A percentile compares a stretch with the other conserved stretches of the same genome.
Conservation (phyloP, 305 asterid genomes). For the Fraxinus nigra region DNA sequence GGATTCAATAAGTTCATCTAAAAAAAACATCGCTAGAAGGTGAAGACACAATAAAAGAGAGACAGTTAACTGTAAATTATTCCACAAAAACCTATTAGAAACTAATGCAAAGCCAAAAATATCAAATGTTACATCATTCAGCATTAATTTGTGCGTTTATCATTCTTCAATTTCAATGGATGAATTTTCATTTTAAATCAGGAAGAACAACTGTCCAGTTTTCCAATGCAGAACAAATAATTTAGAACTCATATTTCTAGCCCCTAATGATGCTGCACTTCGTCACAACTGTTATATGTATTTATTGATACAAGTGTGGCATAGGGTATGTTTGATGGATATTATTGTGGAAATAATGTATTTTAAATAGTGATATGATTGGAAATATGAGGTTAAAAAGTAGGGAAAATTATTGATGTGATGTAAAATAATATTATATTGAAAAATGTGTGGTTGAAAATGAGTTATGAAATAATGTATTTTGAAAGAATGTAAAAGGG, state of each 20-base stretch:
- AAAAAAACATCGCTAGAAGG: not conserved
- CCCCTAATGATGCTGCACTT: not conserved
- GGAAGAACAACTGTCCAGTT: not conserved
- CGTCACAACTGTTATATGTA: not conserved
- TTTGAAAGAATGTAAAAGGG: no score
- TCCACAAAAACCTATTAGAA: not conserved
- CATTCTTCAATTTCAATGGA: not conserved
- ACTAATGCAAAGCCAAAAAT: not conserved
- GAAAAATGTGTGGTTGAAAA: no score
- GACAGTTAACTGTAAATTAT: not conserved
- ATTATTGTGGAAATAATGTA: no score
- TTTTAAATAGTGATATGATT: no score
- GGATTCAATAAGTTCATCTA: not conserved
- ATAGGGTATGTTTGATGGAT: no score
- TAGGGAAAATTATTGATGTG: no score
- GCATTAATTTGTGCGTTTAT: not conserved
- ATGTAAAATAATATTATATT: no score
- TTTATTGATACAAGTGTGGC: not conserved
- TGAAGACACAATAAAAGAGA: slow-evolving; percentile 8
- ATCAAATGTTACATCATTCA: not conserved
- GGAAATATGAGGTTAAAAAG: no score
- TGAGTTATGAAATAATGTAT: no score
- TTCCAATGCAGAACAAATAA: not conserved
- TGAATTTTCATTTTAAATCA: not conserved
- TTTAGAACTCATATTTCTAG: not conserved